phyloP scores from a whole-genome alignment of 257 asterid species.

The Nicotiana benthamiana region DNA sequence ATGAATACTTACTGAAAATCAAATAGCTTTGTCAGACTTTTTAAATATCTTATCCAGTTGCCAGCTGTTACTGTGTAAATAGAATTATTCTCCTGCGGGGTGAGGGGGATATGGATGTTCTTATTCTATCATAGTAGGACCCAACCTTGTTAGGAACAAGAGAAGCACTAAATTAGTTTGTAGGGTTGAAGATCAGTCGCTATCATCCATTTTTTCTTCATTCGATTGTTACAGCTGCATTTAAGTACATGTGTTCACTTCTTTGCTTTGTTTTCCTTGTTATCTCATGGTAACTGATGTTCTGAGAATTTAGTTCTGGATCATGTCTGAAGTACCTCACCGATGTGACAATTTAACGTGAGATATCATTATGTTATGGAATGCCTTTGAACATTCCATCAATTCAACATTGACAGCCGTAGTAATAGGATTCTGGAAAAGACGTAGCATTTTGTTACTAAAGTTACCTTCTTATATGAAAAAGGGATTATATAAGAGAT shows the following conservation, averaged over 20 bases:
- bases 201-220: not conserved
- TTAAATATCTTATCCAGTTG: conserved; percentile 1
- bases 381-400: not conserved
- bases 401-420: not conserved
- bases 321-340: not conserved
- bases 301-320: not conserved
- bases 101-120: not conserved
- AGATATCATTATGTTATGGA: not conserved
- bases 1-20: not conserved
- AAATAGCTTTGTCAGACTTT: not conserved
- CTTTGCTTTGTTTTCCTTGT: not conserved
- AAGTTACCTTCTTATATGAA: not conserved
- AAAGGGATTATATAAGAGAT: not conserved
- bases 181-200: not conserved
- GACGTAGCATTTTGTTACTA: not conserved
- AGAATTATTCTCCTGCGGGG: not conserved
- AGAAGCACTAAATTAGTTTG: not conserved
- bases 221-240: not conserved
- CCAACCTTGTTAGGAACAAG: not conserved
- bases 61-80: not conserved
- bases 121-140: not conserved
- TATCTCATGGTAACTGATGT: not conserved
- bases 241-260: not conserved
- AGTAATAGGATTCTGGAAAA: not conserved
- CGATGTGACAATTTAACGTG: not conserved